Evolutionary conservation across 225 moss, liverwort and hornwort species (phyloP).

Genomic region (Thuidium tamariscinum): DNA sequence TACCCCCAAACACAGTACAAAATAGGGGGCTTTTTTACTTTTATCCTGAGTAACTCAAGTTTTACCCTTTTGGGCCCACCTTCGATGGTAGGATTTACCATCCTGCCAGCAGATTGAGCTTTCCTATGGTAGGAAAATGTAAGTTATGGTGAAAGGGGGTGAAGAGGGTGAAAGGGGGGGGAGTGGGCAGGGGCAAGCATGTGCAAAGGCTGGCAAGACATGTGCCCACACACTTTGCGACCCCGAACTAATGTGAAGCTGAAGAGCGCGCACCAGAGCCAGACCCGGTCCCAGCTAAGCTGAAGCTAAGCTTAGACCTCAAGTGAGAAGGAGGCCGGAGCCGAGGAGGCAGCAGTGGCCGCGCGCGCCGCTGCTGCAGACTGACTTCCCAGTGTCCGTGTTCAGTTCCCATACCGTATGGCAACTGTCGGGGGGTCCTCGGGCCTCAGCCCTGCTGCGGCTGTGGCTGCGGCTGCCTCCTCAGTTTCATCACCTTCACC

Average conservation of each 20-base stretch:
- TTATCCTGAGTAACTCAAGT: no score
- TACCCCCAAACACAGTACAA: no score
- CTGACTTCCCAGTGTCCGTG: neutral
- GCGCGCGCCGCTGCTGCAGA: neutral
- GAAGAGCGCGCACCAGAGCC: neutral
- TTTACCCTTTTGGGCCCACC: no score
- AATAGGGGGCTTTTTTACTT: no score
- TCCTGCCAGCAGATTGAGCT: neutral
- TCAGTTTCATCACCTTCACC: neutral
- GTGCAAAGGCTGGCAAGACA: conserved; percentile 29
- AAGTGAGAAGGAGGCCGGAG: neutral
- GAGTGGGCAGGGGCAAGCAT: neutral
- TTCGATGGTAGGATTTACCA: no score
- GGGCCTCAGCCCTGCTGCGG: neutral
- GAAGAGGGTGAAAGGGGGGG: neutral
- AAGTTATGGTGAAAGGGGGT: neutral
- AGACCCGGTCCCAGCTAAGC: neutral
- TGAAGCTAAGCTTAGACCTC: neutral
- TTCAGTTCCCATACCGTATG: neutral
- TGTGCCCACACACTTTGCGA: conserved; percentile 16
- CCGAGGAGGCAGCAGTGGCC: neutral
- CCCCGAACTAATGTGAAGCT: neutral
- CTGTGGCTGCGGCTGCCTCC: neutral
- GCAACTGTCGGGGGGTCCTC: neutral
- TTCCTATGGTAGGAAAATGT: neutral